These are phyloP conservation scores for Blumeria graminis DNA, from an alignment of 2,329 filamentous ascomycete genomes.

Conservation along the genomic window DNA sequence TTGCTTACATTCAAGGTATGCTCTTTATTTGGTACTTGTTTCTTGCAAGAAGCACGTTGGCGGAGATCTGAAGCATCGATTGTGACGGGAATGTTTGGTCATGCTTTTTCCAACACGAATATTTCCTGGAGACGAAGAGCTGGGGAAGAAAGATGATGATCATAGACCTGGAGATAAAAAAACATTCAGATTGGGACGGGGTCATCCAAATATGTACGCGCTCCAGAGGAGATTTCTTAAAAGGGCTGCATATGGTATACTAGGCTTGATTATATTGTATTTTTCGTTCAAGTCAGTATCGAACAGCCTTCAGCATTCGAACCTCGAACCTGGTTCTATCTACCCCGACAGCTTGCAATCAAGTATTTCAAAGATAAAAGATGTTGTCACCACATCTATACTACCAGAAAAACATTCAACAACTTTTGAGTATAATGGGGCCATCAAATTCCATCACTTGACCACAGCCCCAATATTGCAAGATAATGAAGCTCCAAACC, in stretches of 20 bases:
- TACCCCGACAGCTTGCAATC: too few relatives aligned
- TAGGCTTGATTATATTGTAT: slow-evolving; percentile 29
- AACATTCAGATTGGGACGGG: slow-evolving; percentile 5
- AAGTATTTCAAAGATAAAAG: background rate
- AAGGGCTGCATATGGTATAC: slow-evolving; percentile 23
- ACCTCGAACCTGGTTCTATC: slow-evolving; percentile 2
- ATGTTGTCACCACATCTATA: background rate
- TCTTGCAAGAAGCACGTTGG: too few relatives aligned
- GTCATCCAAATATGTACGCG: slow-evolving; percentile 20
- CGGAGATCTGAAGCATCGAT: too few relatives aligned
- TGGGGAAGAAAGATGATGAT: slow-evolving; percentile 41
- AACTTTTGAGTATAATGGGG: slow-evolving; percentile 37
- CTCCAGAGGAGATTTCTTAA: slow-evolving; percentile 28
- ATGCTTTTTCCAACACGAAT: slow-evolving; percentile 20
- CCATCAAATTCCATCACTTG: slow-evolving; percentile 43
- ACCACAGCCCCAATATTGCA: slow-evolving; percentile 28
- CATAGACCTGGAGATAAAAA: slow-evolving; percentile 19
- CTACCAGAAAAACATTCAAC: slow-evolving; percentile 2
- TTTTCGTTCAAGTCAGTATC: slow-evolving; percentile 42
- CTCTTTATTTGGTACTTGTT: too few relatives aligned
- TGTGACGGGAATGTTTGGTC: slow-evolving; percentile 7
- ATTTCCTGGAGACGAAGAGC: slow-evolving; percentile 31
- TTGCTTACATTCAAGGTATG: too few relatives aligned
- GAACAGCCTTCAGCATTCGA: slow-evolving; percentile 18
- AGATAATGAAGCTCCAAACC: slow-evolving; percentile 28